phyloP scores from a whole-genome alignment of 257 asterid species.

The Leptodermis oblonga region DNA sequence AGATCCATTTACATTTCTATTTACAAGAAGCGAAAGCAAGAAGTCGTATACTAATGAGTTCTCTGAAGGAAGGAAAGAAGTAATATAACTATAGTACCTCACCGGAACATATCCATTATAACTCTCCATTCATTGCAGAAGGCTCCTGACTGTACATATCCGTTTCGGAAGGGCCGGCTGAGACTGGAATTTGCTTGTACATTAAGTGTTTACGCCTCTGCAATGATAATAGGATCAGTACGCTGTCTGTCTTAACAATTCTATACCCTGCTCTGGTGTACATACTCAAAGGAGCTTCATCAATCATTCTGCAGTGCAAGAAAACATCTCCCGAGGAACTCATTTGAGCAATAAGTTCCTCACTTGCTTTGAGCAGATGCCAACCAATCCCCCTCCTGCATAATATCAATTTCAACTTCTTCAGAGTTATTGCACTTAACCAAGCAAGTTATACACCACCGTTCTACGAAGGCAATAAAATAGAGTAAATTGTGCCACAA shows the following conservation, averaged over 20 bases:
- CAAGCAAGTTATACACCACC: neutral
- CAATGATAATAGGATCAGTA: conserved; percentile 62
- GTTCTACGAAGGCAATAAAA: neutral
- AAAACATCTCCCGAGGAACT: conserved; percentile 64
- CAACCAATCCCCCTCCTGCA: conserved; percentile 94
- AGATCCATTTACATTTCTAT: conserved; percentile 3
- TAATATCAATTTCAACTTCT: conserved; percentile 10
- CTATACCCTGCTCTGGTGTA: conserved; percentile 70
- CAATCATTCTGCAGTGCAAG: conserved; percentile 91
- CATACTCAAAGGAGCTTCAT: conserved; percentile 81
- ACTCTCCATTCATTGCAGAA: conserved; percentile 20
- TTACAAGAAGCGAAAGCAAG: conserved; percentile 6
- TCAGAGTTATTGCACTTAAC: neutral
- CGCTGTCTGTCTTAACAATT: conserved; percentile 71
- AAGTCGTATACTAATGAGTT: neutral
- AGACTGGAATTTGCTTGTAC: conserved; percentile 62
- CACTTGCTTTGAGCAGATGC: conserved; percentile 85
- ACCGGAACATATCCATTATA: conserved; percentile 12
- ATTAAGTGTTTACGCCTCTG: conserved; percentile 91
- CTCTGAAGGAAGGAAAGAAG: neutral
- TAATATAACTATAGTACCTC: conserved; percentile 29
- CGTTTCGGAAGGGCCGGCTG: conserved; percentile 34
- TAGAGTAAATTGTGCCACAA: neutral
- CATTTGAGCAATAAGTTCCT: conserved; percentile 74
- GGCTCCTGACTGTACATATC: conserved; percentile 34